Evolutionary conservation across 345 rosid species (phyloP), one percentile per base, ranked within the genome.

Genomic region (Eucalyptus grandis): DNA sequence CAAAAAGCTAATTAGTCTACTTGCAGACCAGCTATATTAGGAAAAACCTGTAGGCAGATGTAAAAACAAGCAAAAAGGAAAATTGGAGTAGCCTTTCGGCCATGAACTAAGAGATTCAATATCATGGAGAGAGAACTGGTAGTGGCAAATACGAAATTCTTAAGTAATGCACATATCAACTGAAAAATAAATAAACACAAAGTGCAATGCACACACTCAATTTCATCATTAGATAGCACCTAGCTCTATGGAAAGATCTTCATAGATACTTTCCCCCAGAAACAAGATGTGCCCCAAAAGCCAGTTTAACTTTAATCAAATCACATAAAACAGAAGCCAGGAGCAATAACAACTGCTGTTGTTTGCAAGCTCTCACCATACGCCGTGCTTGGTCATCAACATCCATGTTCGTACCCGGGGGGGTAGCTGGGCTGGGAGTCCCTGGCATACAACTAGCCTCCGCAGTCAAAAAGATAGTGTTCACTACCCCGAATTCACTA

Each of bases 401-500:
- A 69, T 98, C 99, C 99, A 98, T 98, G 91, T 91, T 93, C 19
- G 96, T 86, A 37, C 44, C 85, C 50, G 87, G 93, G 34, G 90
- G 92, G 37, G 92, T 86, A 87, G 90, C 95, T 11, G 93, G 91
- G 90, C n/a, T 90, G 40, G 87, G 62, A 88, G 87, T 86, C 82
- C 89, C 88, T 53, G 91, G 93, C 62, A 89, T 91, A 87, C 90
- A 87, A 92, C 92, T 93, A 65, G 93, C 93, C 82, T 95, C 96
- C 56, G 90, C 90, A 80, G 94, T 89, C 91, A 96, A 89, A 88
- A 92, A 90, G 90, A 97, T 88, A 65, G 95, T 95, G 92, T 98
- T 98, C 92, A 96, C 95, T 83, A 93, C 87, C 88, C 98, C 99
- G 91, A 91, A 96, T 88, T 90, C 92, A 77, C 96, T 93, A 26